Base-by-base conservation (phyloP, 176 grass and related monocot species). In the Saccharum spontaneum region DNA sequence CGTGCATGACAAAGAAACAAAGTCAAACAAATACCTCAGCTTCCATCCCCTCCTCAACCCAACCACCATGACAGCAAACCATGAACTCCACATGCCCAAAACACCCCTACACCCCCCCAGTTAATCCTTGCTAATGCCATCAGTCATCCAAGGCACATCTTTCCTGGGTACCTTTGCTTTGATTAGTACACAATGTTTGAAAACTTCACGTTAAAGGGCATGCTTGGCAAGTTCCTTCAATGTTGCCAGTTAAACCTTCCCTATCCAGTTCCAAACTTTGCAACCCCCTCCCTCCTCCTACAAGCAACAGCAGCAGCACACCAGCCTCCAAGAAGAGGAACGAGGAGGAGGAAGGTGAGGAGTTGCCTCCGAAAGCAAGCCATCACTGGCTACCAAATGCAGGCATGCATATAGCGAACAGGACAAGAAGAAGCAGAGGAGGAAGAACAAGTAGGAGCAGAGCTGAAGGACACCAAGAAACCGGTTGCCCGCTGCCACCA, bases 21-120 rank as follows among this genome's bases (percentile, higher is more conserved):
- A 94, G 94, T 97, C 94, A 94, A 91, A 82, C 69, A 81, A 83
- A 83, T 79, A 63, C 79, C 72, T 85, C 76, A 83, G 18, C 38
- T 54, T 60, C 43, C n/a, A 68, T 73, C 77, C 44, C 80, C 59
- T 75, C 84, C 67, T 84, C 82, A 71, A 65, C 90, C 67, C 89
- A 94, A 92, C 87, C 75, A 94, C 92, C 91, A 74, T 94, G 90
- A 94, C 92, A 94, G 83, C 85, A 90, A 92, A 85, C 73, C 87
- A 81, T 85, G 18, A 66, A 49, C 38, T 2, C 16, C 36, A 61
- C 79, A 41, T 97, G 84, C 91, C 87, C 66, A 73, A 92, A 92
- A 79, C 79, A 74, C 84, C 89, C 89, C 78, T 77, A 26, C 71
- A 14, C 61, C 70, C 62, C 65, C 65, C 66, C n/a, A 59, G 23